A percentile compares a stretch with the other conserved stretches of the same genome.
Evolutionary conservation across 257 asterid genomes (phyloP).

Genomic region (Nicotiana tomentosiformis): DNA sequence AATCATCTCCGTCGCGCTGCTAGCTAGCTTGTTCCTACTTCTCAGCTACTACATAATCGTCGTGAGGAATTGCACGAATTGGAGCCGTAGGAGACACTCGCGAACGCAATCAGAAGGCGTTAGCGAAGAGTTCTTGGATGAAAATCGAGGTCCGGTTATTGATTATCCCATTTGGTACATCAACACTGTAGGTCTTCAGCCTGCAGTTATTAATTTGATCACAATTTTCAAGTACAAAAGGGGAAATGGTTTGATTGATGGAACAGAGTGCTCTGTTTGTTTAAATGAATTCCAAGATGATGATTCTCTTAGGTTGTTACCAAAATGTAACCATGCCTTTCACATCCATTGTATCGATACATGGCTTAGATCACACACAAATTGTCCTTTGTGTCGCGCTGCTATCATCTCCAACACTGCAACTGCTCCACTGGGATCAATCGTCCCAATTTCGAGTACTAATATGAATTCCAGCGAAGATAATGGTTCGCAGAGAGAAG

Average conservation of each 20-base stretch:
- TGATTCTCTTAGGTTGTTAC: conserved; percentile 11
- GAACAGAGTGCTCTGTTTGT: conserved; percentile 17
- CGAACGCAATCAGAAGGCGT: not conserved
- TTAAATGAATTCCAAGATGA: conserved; percentile 16
- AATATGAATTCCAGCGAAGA: not conserved
- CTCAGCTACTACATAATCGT: conserved; percentile 6
- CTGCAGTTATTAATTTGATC: conserved; percentile 6
- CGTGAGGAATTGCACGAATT: conserved; percentile 10
- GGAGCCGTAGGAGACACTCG: not conserved
- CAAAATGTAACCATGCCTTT: conserved; percentile 18
- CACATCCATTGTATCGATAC: conserved; percentile 16
- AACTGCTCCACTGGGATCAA: not conserved
- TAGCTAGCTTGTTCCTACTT: conserved; percentile 3
- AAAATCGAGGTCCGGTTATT: not conserved
- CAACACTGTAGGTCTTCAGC: not conserved
- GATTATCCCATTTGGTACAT: conserved; percentile 12
- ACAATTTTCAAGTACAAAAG: conserved; percentile 7
- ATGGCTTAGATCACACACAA: conserved; percentile 21
- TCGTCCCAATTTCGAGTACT: not conserved
- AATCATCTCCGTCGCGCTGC: not conserved
- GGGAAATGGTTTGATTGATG: conserved; percentile 9
- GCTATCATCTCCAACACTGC: not conserved
- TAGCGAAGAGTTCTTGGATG: not conserved
- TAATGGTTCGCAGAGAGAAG: not conserved
- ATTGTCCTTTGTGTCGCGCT: conserved; percentile 19